phyloP scores from a whole-genome alignment of 2,329 filamentous ascomycete species.

The Ophiocordyceps camponoti-saundersi region DNA sequence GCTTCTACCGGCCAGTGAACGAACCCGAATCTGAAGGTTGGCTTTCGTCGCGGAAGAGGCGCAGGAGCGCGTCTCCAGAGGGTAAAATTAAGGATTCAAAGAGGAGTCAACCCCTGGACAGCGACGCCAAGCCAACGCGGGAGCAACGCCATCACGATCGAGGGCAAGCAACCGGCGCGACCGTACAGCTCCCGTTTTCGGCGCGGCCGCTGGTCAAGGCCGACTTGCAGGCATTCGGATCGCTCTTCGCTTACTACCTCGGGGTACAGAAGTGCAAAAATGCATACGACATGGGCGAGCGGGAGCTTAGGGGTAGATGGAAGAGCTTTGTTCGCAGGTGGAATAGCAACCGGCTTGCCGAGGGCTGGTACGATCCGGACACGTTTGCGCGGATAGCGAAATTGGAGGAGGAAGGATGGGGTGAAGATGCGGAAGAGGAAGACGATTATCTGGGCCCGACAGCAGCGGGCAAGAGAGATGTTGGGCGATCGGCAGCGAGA shows the following conservation, averaged over 20 bases:
- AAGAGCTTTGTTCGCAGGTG: slow-evolving; percentile 86
- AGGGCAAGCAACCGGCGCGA: not conserved
- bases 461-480: not conserved
- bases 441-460: not conserved
- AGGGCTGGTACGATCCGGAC: slow-evolving; percentile 84
- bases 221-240: slow-evolving; percentile 48
- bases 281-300: slow-evolving; percentile 50
- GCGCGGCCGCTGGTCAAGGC: slow-evolving; percentile 50
- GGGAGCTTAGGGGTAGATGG: slow-evolving; percentile 72
- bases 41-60: slow-evolving; percentile 4
- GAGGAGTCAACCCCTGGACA: slow-evolving; percentile 3
- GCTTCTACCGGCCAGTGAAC: not conserved
- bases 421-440: slow-evolving; percentile 2
- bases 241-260: slow-evolving; percentile 70
- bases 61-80: not conserved
- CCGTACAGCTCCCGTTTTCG: slow-evolving; percentile 39
- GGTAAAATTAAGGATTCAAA: not conserved
- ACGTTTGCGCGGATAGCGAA: slow-evolving; percentile 32
- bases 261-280: slow-evolving; percentile 70
- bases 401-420: slow-evolving; percentile 6
- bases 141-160: slow-evolving; percentile 8
- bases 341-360: slow-evolving; percentile 75
- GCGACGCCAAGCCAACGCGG: slow-evolving; percentile 2
- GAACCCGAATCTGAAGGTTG: slow-evolving; percentile 1
- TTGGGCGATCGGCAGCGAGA: not conserved